These are phyloP conservation scores for Pseudopithomyces maydicus DNA, from an alignment of 2,329 filamentous ascomycete species.

Conservation along the genomic window DNA sequence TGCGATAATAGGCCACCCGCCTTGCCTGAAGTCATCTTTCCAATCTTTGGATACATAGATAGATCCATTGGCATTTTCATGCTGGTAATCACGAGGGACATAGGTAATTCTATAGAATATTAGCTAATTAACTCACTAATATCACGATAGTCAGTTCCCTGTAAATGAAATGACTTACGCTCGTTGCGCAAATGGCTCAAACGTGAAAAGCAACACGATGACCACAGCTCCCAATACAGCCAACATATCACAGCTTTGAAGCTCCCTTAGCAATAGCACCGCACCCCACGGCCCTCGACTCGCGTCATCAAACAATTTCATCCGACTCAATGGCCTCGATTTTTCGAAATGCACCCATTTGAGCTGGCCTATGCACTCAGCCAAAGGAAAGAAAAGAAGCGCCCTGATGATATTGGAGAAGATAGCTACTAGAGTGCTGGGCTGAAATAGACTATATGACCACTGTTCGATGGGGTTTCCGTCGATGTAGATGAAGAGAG, in stretches of 20 bases:
- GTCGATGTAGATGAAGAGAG: no score
- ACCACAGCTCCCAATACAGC: conserved; percentile 27
- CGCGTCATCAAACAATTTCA: conserved; percentile 30
- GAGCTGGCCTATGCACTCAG: conserved; percentile 31
- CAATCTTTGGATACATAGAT: no score
- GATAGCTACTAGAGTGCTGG: conserved; percentile 20
- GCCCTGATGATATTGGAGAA: conserved; percentile 30
- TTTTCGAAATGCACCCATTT: conserved; percentile 31
- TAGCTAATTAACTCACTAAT: background rate
- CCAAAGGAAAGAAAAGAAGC: conserved; percentile 24
- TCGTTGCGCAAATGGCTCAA: conserved; percentile 37
- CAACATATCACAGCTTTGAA: conserved; percentile 11
- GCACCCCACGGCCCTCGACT: conserved; percentile 35
- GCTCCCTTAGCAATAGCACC: conserved; percentile 23
- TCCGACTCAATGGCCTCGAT: conserved; percentile 18
- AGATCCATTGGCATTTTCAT: no score
- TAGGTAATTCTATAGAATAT: background rate
- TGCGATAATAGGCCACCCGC: no score
- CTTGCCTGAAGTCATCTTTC: no score
- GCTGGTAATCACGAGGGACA: no score
- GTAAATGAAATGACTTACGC: no score
- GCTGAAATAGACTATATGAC: no score
- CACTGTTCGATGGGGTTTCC: no score
- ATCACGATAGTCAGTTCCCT: background rate
- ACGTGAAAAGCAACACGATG: conserved; percentile 25